A percentile compares a stretch with the other conserved stretches of the same genome.
Evolutionary conservation across 2,329 filamentous ascomycete species (phyloP).

Genomic region (Trichophaea hybrida): DNA sequence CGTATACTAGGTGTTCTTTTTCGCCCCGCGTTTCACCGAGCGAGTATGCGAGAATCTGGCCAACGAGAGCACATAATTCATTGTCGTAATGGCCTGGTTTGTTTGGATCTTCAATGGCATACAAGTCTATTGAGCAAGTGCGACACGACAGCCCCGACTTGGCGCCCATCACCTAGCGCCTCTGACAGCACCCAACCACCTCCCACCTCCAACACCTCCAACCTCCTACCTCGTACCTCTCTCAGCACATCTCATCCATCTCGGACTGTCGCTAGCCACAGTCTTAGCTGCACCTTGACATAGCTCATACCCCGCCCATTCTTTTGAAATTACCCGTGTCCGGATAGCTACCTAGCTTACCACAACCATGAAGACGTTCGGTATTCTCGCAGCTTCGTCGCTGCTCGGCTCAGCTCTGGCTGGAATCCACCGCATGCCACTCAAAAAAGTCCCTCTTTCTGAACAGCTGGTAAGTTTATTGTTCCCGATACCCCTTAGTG

Average conservation of each 20-base stretch:
- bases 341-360: not conserved
- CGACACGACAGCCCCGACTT: not conserved
- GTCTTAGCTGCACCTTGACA: not conserved
- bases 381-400: constrained; percentile 62
- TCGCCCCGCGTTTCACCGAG: too few species aligned
- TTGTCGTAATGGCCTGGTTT: too few species aligned
- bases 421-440: constrained; percentile 87
- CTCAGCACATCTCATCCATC: not conserved
- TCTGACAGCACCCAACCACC: not conserved
- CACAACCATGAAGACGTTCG: constrained; percentile 64
- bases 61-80: too few species aligned
- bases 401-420: constrained; percentile 73
- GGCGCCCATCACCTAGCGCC: not conserved
- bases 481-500: not conserved
- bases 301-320: not conserved
- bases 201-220: not conserved
- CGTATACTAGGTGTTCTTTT: too few species aligned
- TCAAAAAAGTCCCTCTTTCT: constrained; percentile 85
- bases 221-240: not conserved
- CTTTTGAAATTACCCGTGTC: not conserved
- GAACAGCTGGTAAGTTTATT: constrained; percentile 66
- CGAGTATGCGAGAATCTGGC: too few species aligned
- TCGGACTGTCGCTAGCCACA: not conserved
- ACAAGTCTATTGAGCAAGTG: not conserved
- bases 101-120: too few species aligned